Evolutionary conservation across 768 basidiomycete species (phyloP), one percentile per base, ranked within the genome.

Genomic region (Russula griseocarnosa): DNA sequence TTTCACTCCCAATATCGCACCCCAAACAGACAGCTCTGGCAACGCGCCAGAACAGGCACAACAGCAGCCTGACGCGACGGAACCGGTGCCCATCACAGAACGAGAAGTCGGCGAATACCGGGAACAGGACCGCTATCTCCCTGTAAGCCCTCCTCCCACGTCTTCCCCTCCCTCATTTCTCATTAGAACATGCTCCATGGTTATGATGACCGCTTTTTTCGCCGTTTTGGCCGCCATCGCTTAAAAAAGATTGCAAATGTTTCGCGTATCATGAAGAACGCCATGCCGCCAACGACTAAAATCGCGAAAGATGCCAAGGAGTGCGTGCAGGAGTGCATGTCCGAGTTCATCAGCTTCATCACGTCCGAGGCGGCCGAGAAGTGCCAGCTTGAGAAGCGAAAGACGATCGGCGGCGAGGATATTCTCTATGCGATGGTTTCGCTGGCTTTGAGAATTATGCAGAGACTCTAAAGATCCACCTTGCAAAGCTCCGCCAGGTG

Each of bases 301-400:
- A 96, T 98, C 71, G 91, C 92, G 9, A 98, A 98, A 75, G 96
- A 98, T 75, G 94, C 94, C 51, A 98, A 98, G 74, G 96, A 98
- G 77, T 94, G 92, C 76, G 93, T 98, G 49, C 96, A 98, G 74
- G 96, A 98, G 77, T 97, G 95, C 76, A 93, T 97, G 61, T 94
- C 91, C 49, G 96, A 98, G 78, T 98, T 97, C 80, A 98, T 98
- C 74, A 87, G 86, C 70, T 98, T 98, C 82, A 94, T 98, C 78
- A 97, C 95, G 32, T 91, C 88, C 50, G 96, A 98, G 75, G 96
- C 96, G 5, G 93, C 92, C 18, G 96, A 98, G 75, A 93, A 93
- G 71, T 95, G 94, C 69, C 84, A 90, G 72, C 79, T 90, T 69
- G 95, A 98, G 79, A 98, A 98, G 76, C 83, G 96, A 66, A 98